Base-by-base conservation (phyloP, 257 asterid species). In the Solanum raphanifolium region DNA sequence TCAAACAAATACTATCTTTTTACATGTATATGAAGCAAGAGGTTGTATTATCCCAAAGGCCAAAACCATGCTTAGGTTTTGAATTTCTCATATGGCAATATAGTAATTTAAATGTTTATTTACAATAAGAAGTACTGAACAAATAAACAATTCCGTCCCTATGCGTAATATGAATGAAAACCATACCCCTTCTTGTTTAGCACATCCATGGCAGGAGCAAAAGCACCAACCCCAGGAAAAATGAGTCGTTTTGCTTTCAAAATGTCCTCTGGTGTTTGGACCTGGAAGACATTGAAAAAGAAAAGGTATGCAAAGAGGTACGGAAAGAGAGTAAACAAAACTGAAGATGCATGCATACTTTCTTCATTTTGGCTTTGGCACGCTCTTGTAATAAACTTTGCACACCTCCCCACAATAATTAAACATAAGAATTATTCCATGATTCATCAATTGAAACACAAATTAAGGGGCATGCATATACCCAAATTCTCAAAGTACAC, bases 221-320 rank as follows among this genome's bases (percentile, higher is more conserved):
- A 97, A 73, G 99, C 98, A 83, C 99, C 99, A 66, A 97, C 99
- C 38, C 99, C 99, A 38, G 99, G 99, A 87, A 97, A 97, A 88
- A 97, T 90, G 87, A 97, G 98, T 52, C 95, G 93, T 31, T 91
- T 91, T 81, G 99, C 99, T 89, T 91, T 94, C 92, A 93, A 88
- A 85, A 97, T 95, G 88, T 97, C 99, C 79, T 95, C 94, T 1
- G 98, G 98, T 58, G 92, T 88, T 93, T 94, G 95, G 35, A 97
- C 99, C 99, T 97, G 88, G 79, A 35, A 90, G 86, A 68, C 58
- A 84, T 87, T 58, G 38, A 58, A 83, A 60, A 21, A 87, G 39
- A 18, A 79, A 85, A 66, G 39, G 55, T 83, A 32, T 21, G 6
- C 38, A 6, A 68, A 66, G 66, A 72, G 39, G 52, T 87, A 16